Percentiles rank a stretch among this genome's conserved stretches.
Conservation (phyloP, 2,329 filamentous ascomycete genomes). For the Pestalotiopsis sp. region DNA sequence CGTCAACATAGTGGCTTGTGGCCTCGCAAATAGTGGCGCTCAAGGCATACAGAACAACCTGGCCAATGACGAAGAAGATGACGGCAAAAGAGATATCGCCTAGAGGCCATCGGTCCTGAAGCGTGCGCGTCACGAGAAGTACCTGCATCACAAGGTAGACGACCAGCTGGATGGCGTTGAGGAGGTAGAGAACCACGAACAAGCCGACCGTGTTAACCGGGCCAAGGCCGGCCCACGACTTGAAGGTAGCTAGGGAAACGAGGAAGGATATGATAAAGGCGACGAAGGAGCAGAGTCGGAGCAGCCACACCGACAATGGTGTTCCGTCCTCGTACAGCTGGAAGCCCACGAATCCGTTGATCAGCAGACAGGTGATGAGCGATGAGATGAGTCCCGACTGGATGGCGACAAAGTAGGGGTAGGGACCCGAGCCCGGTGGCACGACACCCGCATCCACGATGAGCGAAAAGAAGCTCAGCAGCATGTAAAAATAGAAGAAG, state of each 20-base stretch:
- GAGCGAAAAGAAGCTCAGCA: conserved; percentile 85
- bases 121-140: conserved; percentile 82
- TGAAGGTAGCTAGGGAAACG: conserved; percentile 90
- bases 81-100: conserved; percentile 89
- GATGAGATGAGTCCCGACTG: conserved; percentile 87
- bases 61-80: conserved; percentile 88
- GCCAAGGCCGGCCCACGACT: conserved; percentile 82
- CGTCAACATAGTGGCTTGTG: conserved; percentile 90
- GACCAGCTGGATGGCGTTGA: conserved; percentile 85
- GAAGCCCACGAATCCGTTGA: conserved; percentile 98
- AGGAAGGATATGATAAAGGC: conserved; percentile 89
- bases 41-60: conserved; percentile 91
- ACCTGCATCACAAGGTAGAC: conserved; percentile 89
- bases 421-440: conserved; percentile 77
- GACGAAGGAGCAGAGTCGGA: conserved; percentile 74
- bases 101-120: conserved; percentile 94
- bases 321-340: conserved; percentile 98
- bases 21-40: conserved; percentile 82
- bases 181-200: conserved; percentile 88
- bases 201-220: conserved; percentile 86
- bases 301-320: conserved; percentile 87
- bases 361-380: conserved; percentile 83
- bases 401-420: conserved; percentile 87
- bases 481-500: conserved; percentile 97
- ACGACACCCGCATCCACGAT: conserved; percentile 92